Base-by-base conservation (phyloP, 345 rosid genomes). In the Raphanus sativus region DNA sequence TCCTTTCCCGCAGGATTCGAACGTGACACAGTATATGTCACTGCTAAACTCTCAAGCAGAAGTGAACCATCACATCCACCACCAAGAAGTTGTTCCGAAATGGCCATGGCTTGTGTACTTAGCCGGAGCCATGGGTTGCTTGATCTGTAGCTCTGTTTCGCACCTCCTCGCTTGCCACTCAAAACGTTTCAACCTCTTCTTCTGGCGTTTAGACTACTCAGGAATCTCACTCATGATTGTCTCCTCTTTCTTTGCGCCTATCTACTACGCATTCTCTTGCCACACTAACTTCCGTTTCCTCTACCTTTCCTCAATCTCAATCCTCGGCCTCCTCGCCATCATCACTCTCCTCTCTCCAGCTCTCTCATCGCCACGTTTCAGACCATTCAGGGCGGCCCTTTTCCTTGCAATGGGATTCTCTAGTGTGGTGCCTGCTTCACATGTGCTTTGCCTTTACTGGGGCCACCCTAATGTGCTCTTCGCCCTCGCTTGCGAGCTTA, bases 101-200 rank as follows among this genome's bases (percentile, higher is more conserved):
- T 91, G 98, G 98, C 94, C 98, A 12, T 95, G 98, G 99, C 86
- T 88, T 30, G 83, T 95, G 15, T 95, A 87, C 87, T 81, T 95
- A 66, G 75, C 76, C 0, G 99, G 97, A n/a, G 88, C 96, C 65
- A 95, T 95, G 98, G 78, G 86, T 4, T 95, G 97, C 82, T 81
- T 95, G 52, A 78, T 88, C 50, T 91, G 91, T 77, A 95, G 97
- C 86, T 86, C 98, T 5, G 73, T 95, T 54, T 91, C 99, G 54
- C 99, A 95, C 85, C 98, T 92, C 60, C 83, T 95, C 1, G 97
- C 97, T 77, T 92, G 92, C 80, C 98, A 95, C 73, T 92, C 99
- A 50, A 86, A 76, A 75, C 83, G 84, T 70, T 88, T 86, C 83
- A 84, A 77, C 86, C 81, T 85, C 84, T 87, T 92, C 90, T 92